A percentile compares a stretch with the other conserved stretches of the same genome.
Conservation (phyloP, 2,329 filamentous ascomycete species). For the Hypoxylon sp. region DNA sequence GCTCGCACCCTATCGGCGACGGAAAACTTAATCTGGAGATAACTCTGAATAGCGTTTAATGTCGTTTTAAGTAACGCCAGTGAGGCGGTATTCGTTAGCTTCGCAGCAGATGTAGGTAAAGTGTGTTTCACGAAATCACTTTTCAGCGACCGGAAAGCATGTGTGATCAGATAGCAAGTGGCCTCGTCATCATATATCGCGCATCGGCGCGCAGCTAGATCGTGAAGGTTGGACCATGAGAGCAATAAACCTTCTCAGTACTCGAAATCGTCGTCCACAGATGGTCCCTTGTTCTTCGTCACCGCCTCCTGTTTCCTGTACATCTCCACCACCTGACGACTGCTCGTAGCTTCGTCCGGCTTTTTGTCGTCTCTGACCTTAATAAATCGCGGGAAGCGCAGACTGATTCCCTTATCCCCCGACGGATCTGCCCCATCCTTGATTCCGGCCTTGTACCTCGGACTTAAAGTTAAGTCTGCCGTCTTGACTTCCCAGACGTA, state of each 20-base stretch:
- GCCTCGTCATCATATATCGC: slow-evolving; percentile 10
- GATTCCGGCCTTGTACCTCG: slow-evolving; percentile 89
- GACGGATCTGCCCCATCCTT: slow-evolving; percentile 78
- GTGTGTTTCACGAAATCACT: too few relatives aligned
- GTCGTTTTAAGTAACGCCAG: too few relatives aligned
- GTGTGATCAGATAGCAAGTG: background rate
- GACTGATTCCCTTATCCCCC: slow-evolving; percentile 80
- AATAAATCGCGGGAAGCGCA: slow-evolving; percentile 93
- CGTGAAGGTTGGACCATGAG: slow-evolving; percentile 11
- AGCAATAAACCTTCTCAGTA: slow-evolving; percentile 71
- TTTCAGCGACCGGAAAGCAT: background rate
- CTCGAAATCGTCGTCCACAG: slow-evolving; percentile 97
- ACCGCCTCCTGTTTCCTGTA: slow-evolving; percentile 95
- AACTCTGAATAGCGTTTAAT: too few relatives aligned
- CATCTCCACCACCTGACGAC: slow-evolving; percentile 92
- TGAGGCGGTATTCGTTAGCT: too few relatives aligned
- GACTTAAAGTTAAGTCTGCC: slow-evolving; percentile 90
- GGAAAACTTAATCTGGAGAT: too few relatives aligned
- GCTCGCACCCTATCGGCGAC: too few relatives aligned
- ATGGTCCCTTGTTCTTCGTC: slow-evolving; percentile 81
- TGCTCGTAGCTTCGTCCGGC: slow-evolving; percentile 85
- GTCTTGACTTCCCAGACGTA: slow-evolving; percentile 98
- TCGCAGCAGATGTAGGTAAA: too few relatives aligned
- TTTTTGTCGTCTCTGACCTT: slow-evolving; percentile 95
- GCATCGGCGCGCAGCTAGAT: slow-evolving; percentile 13